These are phyloP conservation scores for Cymbopogon citratus DNA, from an alignment of 176 grass and related monocot genomes.

Conservation along the genomic window DNA sequence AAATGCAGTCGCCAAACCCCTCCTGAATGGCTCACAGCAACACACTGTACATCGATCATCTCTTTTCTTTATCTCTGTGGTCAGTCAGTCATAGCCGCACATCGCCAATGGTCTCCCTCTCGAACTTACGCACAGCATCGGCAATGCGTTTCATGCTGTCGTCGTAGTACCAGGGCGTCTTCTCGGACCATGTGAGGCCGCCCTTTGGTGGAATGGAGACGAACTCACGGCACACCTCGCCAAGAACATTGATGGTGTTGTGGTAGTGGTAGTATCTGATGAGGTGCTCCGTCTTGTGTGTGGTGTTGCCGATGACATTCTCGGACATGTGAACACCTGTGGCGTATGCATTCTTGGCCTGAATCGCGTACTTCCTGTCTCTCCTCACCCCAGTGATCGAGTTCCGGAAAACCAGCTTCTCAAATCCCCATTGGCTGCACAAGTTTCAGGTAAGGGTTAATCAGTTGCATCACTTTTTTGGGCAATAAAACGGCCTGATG, in stretches of 20 bases:
- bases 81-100: background rate
- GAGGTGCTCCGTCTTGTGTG: constrained; percentile 86
- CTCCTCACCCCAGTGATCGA: constrained; percentile 75
- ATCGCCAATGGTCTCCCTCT: constrained; percentile 35
- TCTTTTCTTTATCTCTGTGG: background rate
- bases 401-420: constrained; percentile 84
- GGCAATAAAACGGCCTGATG: background rate
- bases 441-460: background rate
- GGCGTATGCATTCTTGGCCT: constrained; percentile 75
- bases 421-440: constrained; percentile 80
- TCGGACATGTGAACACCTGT: constrained; percentile 87
- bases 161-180: constrained; percentile 76
- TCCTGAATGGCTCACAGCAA: constrained; percentile 11
- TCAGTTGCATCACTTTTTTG: background rate
- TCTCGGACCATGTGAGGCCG: constrained; percentile 66
- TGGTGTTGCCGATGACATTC: constrained; percentile 88
- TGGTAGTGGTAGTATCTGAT: constrained; percentile 97
- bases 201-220: constrained; percentile 49
- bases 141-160: constrained; percentile 53
- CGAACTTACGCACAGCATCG: constrained; percentile 17
- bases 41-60: background rate
- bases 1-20: background rate
- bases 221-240: constrained; percentile 68
- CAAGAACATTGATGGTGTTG: constrained; percentile 76
- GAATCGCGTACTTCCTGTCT: constrained; percentile 80